Evolutionary conservation across 225 moss, liverwort and hornwort species (phyloP).

Genomic region (Sphagnum contortum): DNA sequence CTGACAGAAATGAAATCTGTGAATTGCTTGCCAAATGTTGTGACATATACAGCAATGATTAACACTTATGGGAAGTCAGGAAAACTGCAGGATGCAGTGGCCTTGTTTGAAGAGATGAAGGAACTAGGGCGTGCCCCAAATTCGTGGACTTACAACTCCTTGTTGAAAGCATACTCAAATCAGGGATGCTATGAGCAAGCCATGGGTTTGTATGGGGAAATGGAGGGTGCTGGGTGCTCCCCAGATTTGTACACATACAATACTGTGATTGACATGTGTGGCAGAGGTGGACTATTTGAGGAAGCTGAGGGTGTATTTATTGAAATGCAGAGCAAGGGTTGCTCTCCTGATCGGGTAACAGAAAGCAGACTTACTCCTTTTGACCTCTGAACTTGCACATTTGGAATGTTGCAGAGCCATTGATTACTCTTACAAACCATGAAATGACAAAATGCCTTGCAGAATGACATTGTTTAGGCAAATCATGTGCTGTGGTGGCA

Average conservation of each 20-base stretch:
- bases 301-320: conserved; percentile 77
- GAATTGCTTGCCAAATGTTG: conserved; percentile 64
- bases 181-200: conserved; percentile 75
- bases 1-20: conserved; percentile 64
- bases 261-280: conserved; percentile 83
- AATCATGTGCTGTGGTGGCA: no score
- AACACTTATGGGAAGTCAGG: conserved; percentile 78
- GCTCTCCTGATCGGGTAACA: conserved; percentile 76
- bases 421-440: no score
- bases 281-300: conserved; percentile 57
- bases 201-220: conserved; percentile 67
- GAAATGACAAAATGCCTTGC: no score
- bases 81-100: conserved; percentile 66
- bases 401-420: no score
- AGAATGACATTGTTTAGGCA: no score
- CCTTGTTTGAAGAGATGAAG: conserved; percentile 91
- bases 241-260: conserved; percentile 93
- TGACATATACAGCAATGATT: conserved; percentile 82
- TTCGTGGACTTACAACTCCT: conserved; percentile 91
- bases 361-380: no score
- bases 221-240: conserved; percentile 72
- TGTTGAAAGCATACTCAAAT: conserved; percentile 78
- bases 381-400: no score
- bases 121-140: conserved; percentile 74
- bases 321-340: conserved; percentile 76